These are phyloP conservation scores for Curvularia eragrostidis DNA, from an alignment of 2,329 filamentous ascomycete species.

Conservation along the genomic window DNA sequence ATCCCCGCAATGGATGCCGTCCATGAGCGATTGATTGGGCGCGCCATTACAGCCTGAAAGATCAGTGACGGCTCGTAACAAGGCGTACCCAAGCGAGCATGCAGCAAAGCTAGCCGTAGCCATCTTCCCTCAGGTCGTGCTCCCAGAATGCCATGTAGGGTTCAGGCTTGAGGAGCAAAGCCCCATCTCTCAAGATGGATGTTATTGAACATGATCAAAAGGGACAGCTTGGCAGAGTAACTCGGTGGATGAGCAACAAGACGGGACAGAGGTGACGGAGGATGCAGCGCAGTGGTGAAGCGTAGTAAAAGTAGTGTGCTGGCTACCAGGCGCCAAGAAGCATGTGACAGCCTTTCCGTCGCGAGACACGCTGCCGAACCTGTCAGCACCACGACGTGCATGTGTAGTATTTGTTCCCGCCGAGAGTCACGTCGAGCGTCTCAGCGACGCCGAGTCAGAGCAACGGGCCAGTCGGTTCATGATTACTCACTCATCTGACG, in stretches of 20 bases:
- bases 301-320: background rate
- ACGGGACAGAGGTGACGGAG: background rate
- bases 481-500: conserved; percentile 19
- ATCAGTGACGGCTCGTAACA: background rate
- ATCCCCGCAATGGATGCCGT: background rate
- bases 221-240: background rate
- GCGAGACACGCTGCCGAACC: background rate
- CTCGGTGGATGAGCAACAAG: background rate
- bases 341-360: conserved; percentile 6
- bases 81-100: background rate
- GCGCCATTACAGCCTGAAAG: background rate
- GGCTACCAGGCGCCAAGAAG: conserved; percentile 7
- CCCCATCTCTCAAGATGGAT: background rate
- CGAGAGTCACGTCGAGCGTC: background rate
- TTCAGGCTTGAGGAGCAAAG: background rate
- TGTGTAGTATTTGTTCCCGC: background rate
- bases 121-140: background rate
- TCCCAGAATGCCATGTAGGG: background rate
- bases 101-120: background rate
- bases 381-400: background rate
- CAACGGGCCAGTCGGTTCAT: conserved; percentile 2
- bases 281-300: background rate
- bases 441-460: conserved; percentile 22
- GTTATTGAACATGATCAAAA: background rate
- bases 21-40: background rate